Base-by-base conservation (phyloP, 805 yeast species). In the Ogataea minuta region DNA sequence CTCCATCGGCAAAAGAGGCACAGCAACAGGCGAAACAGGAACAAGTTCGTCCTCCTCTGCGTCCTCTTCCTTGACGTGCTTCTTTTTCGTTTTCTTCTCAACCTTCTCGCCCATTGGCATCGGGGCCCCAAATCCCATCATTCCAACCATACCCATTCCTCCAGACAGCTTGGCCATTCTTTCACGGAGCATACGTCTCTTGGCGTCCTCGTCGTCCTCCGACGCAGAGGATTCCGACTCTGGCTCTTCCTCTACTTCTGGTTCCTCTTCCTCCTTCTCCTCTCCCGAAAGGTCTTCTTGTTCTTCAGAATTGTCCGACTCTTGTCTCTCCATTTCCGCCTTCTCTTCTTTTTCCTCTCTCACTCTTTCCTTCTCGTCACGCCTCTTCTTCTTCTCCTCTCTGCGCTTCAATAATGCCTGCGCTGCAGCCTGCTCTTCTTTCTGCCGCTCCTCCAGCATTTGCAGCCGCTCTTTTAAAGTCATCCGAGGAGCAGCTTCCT, bases 141-240 rank as follows among this genome's bases (percentile, higher is more conserved):
- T 77, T 30, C 89, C 90, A 62, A 80, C 74, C 80, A 84, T 76
- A 42, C 85, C 82, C 65, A 84, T 74, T 4, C 89, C 89, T 14
- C 96, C 95, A 0, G 97, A 84, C 13, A 91, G 74, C 53, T 82
- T 86, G n/a, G 99, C 98, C 96, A 91, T 91, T 45, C 97, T 76
- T 48, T 85, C 96, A 14, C 95, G 81, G 37, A 91, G 68, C 6
- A 82, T 86, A 33, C 82, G 74, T 52, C 93, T 76, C 40, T 83
- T 76, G 4, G 81, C 70, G 46, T 84, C 93, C 56, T 85, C 95
- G 29, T 78, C 84, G 36, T 84, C 91, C 37, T 79, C 83, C 1
- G 76, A 85, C 0, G 69, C 78, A 3, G 71, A 78, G 2, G 68
- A 78, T 0, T 67, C 78, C 0, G 65, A 77, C 0, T 67, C 75